These are phyloP conservation scores for Agaricus bisporus DNA, from an alignment of 768 basidiomycete genomes.

Conservation along the genomic window DNA sequence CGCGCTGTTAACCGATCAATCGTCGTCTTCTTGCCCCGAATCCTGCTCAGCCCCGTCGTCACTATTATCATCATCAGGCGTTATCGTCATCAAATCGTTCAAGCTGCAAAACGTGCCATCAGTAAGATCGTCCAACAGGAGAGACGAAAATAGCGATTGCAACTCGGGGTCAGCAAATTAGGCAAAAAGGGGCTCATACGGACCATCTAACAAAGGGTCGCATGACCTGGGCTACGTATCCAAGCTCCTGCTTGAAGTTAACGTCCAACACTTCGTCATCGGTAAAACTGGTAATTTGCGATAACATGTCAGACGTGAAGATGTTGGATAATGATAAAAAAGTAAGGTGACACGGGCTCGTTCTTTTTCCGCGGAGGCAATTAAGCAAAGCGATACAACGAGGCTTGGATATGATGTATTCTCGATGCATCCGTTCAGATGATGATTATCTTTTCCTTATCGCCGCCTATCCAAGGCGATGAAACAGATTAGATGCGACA, in stretches of 20 bases:
- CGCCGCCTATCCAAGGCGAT: neutral
- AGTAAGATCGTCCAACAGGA: too few relatives aligned
- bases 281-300: constrained; percentile 46
- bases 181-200: constrained; percentile 15
- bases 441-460: neutral
- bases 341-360: neutral
- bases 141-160: neutral
- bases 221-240: constrained; percentile 46
- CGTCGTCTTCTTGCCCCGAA: neutral
- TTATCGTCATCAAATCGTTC: constrained; percentile 67
- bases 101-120: constrained; percentile 31
- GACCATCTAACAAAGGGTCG: constrained; percentile 80
- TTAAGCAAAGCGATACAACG: neutral
- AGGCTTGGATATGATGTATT: too few relatives aligned
- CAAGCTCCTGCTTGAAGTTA: constrained; percentile 60
- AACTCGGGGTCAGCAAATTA: neutral
- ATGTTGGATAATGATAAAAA: neutral
- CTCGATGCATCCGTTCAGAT: neutral
- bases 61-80: constrained; percentile 24
- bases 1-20: neutral
- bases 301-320: neutral
- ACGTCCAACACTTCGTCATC: constrained; percentile 67
- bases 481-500: constrained; percentile 8
- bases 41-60: constrained; percentile 18
- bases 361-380: neutral